Conservation (phyloP, 768 basidiomycete species). For the Lyophyllum semitale region DNA sequence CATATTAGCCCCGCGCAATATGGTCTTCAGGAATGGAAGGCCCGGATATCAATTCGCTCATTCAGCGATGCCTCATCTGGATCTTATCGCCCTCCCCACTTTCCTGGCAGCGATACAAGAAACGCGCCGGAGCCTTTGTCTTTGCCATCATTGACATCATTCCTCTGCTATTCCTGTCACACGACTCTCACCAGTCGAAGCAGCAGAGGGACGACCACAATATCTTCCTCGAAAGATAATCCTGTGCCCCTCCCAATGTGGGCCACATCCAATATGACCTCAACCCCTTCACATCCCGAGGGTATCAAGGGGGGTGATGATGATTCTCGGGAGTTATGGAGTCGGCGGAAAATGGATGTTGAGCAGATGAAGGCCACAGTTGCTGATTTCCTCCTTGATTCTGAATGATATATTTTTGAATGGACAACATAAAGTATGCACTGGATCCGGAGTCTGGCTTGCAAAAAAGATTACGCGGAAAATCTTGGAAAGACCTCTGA, state of each 20-base stretch:
- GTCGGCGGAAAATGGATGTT: slow-evolving; percentile 25
- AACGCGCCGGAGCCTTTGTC: not conserved
- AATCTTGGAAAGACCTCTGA: not conserved
- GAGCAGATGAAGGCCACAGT: slow-evolving; percentile 37
- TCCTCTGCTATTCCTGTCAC: slow-evolving; percentile 60
- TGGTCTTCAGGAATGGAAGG: slow-evolving; percentile 73
- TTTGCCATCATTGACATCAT: slow-evolving; percentile 30
- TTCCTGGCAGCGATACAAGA: not conserved
- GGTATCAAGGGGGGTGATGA: not conserved
- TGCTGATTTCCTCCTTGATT: slow-evolving; percentile 41
- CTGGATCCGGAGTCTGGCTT: too few species aligned
- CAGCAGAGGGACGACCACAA: slow-evolving; percentile 35
- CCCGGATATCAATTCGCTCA: slow-evolving; percentile 70
- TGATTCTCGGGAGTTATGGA: slow-evolving; percentile 30
- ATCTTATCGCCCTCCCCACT: slow-evolving; percentile 23
- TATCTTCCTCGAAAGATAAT: slow-evolving; percentile 2
- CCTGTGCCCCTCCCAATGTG: slow-evolving; percentile 36
- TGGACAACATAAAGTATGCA: too few species aligned
- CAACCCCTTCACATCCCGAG: not conserved
- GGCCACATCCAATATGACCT: slow-evolving; percentile 25
- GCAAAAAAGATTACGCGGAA: too few species aligned
- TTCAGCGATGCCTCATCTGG: slow-evolving; percentile 33
- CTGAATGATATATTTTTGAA: slow-evolving; percentile 12
- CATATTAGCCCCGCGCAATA: slow-evolving; percentile 58
- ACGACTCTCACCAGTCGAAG: slow-evolving; percentile 58